Base-by-base conservation (phyloP, 2,329 filamentous ascomycete species). In the Xylaria multiplex region DNA sequence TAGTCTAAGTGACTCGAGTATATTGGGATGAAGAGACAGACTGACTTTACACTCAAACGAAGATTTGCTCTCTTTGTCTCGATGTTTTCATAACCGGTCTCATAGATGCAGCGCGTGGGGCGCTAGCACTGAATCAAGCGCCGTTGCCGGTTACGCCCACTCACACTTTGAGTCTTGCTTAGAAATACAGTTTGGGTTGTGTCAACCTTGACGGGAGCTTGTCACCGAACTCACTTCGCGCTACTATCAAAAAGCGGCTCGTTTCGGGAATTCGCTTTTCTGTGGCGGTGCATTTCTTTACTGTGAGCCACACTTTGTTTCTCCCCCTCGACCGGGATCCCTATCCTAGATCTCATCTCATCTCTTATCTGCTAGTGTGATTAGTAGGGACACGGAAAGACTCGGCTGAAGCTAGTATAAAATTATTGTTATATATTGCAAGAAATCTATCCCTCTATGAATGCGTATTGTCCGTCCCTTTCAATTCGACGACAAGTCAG, bases 141-240 rank as follows among this genome's bases (percentile, higher is more conserved):
- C 62, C 37, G 52, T 52, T 66, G 70, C 69, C 72, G 70, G 69
- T 66, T 63, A 65, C 69, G 69, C 43, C 70, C 71, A 68, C 70
- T 62, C 62, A 64, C 68, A 50, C 45, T 27, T 59, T 35, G 42
- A 46, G n/a, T 22, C 3, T 45, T 74, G 75, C 73, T 77, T 77
- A 77, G 73, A 76, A 77, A 77, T 77, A 69, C 74, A 73, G 59
- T 69, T 69, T 14, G 22, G 13, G n/a, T 43, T 16, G 37, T 27
- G 22, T 55, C 22, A n/a, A 66, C 27, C 11, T 9, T 14, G 45
- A 49, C 54, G n/a, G 30, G 32, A 57, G 30, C 19, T 58, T 55
- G 52, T 37, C 52, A 24, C 54, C 42, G 42, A 35, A 56, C 62
- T 48, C 48, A 64, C 66, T 61, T 65, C 59, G 54, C 50, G 42